These are phyloP conservation scores for Amanita brunnescens DNA, from an alignment of 768 basidiomycete species.

Conservation along the genomic window DNA sequence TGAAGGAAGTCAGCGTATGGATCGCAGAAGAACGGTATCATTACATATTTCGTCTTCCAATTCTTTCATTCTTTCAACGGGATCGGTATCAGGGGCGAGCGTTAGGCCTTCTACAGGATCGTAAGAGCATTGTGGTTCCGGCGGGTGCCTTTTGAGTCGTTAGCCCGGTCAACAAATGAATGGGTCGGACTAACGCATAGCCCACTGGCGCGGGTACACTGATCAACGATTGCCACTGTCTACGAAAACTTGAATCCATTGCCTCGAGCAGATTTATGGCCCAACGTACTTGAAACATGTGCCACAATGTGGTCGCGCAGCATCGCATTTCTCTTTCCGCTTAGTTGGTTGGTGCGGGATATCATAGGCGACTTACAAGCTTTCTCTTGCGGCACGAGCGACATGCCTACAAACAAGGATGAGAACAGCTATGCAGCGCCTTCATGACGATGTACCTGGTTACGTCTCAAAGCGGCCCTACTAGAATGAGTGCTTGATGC, in stretches of 20 bases:
- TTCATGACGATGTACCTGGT: conserved; percentile 43
- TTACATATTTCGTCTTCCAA: conserved; percentile 73
- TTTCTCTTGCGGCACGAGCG: conserved; percentile 79
- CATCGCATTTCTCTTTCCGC: conserved; percentile 73
- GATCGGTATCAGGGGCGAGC: conserved; percentile 70
- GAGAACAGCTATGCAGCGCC: neutral
- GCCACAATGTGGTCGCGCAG: conserved; percentile 74
- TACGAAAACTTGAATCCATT: conserved; percentile 18
- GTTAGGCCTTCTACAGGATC: conserved; percentile 79
- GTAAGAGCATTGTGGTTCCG: conserved; percentile 77
- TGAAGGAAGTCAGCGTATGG: conserved; percentile 18
- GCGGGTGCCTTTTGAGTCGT: conserved; percentile 52
- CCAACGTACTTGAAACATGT: conserved; percentile 74
- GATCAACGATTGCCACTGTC: conserved; percentile 75
- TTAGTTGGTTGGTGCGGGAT: neutral
- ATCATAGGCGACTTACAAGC: conserved; percentile 43
- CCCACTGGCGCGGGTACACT: conserved; percentile 82
- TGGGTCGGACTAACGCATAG: conserved; percentile 53
- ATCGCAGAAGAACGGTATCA: neutral
- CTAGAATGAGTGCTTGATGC: conserved; percentile 33
- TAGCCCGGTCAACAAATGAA: conserved; percentile 7
- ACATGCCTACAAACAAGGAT: conserved; percentile 48
- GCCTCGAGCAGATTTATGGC: neutral
- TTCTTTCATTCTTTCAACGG: conserved; percentile 67
- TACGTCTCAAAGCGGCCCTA: conserved; percentile 66